Evolutionary conservation across 768 basidiomycete species (phyloP).

Genomic region (Lenzites betulinus): DNA sequence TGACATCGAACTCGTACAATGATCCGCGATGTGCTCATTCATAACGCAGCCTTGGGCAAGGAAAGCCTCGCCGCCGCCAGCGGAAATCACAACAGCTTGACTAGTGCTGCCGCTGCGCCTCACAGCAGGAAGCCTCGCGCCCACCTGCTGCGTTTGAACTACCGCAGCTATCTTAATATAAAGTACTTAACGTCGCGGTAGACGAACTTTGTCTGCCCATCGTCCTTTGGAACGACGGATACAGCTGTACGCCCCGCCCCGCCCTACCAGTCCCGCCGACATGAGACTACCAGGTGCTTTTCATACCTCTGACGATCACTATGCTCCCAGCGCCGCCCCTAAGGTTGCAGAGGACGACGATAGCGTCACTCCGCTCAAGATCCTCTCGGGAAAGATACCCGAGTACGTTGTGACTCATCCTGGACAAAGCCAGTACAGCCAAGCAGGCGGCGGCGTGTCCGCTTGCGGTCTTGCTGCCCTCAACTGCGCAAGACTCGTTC

Average conservation of each 20-base stretch:
- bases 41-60: too few relatives aligned
- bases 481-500: constrained; percentile 59
- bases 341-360: neutral
- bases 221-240: too few relatives aligned
- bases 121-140: neutral
- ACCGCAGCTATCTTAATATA: neutral
- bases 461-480: constrained; percentile 69
- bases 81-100: too few relatives aligned
- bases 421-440: constrained; percentile 57
- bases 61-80: too few relatives aligned
- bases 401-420: constrained; percentile 44
- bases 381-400: constrained; percentile 1
- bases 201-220: too few relatives aligned
- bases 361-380: neutral
- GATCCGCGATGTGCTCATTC: too few relatives aligned
- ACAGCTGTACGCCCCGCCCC: too few relatives aligned
- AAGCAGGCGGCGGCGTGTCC: constrained; percentile 43
- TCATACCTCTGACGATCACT: neutral
- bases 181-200: neutral
- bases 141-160: neutral
- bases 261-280: too few relatives aligned
- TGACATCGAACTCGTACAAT: too few relatives aligned
- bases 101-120: too few relatives aligned
- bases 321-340: neutral
- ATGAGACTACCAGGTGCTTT: too few relatives aligned